Evolutionary conservation across 768 basidiomycete genomes (phyloP), one percentile per base, ranked within the genome.

Genomic region (Leccinum variicolor): DNA sequence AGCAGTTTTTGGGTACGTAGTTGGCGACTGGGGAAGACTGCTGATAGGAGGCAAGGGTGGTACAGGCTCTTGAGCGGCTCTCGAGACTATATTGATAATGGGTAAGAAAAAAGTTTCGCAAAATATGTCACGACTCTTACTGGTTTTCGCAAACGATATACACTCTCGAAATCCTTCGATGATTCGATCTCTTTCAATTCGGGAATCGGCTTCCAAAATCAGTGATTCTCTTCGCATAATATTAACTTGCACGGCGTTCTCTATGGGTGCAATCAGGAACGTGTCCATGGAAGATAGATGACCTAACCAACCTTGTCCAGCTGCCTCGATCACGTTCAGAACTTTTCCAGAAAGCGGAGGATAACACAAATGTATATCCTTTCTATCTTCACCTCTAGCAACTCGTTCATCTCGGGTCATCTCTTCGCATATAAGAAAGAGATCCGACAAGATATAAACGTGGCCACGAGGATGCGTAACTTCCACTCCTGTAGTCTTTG

Each of bases 261-360:
- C 92, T 95, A 65, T 33, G 53, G 50, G 59, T 56, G 33, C n/a
- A 21, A 45, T 72, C 52, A 73, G 58, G 3, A 53, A 39, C 8
- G 23, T 26, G 23, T 11, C 25, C 34, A 57, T 52, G 53, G 11
- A 58, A 52, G 19, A 56, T 46, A 52, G 19, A 56, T 46, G 45
- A 55, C 21, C 7, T 21, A 33, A 73, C 82, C 56, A 58, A 84
- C 92, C 83, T 79, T 81, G 80, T 34, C 79, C 85, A 55, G 77
- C 76, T 4, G 82, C 77, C 61, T 86, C 86, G 9, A 77, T 76
- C 4, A 91, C 87, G 57, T 82, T 81, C 54, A 99, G 78, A 65
- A 97, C 94, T 69, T 96, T 98, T 5, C 94, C 96, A 13, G 97
- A 89, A 33, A 99, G 76, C 5, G 97, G 97, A 17, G 97, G 97